Percentiles rank a stretch among this genome's conserved stretches.
Evolutionary conservation across 202 grass and related monocot species (phyloP).

Genomic region (Musa balbisiana): DNA sequence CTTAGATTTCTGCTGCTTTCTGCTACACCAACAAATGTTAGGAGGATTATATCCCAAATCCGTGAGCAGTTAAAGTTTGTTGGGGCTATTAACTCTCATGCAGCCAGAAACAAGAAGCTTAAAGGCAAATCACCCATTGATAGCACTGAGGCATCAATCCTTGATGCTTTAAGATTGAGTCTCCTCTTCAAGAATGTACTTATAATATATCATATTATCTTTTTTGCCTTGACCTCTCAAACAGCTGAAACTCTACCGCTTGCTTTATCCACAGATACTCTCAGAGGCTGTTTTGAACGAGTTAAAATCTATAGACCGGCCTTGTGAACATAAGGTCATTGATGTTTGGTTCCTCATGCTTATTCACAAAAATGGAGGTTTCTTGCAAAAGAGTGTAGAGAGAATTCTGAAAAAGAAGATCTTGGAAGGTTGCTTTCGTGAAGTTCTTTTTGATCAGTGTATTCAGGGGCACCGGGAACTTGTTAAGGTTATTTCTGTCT

Average conservation of each 20-base stretch:
- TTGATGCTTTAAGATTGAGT: constrained; percentile 62
- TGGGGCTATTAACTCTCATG: constrained; percentile 39
- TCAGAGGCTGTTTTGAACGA: constrained; percentile 71
- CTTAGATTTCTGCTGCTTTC: constrained; percentile 79
- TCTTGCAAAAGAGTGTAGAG: constrained; percentile 57
- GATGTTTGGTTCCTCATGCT: constrained; percentile 91
- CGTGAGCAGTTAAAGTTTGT: constrained; percentile 75
- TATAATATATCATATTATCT: constrained; percentile 20
- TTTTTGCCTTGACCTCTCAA: neutral
- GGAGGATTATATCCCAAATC: constrained; percentile 74
- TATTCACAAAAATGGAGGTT: constrained; percentile 68
- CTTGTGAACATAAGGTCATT: constrained; percentile 61
- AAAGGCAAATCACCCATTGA: constrained; percentile 56
- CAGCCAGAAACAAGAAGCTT: constrained; percentile 60
- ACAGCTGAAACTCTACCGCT: constrained; percentile 4
- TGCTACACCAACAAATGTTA: constrained; percentile 56
- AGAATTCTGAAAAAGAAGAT: constrained; percentile 84
- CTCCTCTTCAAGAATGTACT: constrained; percentile 79
- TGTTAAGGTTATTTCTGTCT: constrained; percentile 66
- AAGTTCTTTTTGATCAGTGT: constrained; percentile 70
- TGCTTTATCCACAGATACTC: constrained; percentile 51
- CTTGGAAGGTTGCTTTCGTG: constrained; percentile 45
- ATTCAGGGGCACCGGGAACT: constrained; percentile 61
- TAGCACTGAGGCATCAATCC: constrained; percentile 56
- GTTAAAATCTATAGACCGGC: constrained; percentile 56